These are phyloP conservation scores for Aphanomyces cochlioides DNA, from an alignment of 352 stramenopile species.

Conservation along the genomic window DNA sequence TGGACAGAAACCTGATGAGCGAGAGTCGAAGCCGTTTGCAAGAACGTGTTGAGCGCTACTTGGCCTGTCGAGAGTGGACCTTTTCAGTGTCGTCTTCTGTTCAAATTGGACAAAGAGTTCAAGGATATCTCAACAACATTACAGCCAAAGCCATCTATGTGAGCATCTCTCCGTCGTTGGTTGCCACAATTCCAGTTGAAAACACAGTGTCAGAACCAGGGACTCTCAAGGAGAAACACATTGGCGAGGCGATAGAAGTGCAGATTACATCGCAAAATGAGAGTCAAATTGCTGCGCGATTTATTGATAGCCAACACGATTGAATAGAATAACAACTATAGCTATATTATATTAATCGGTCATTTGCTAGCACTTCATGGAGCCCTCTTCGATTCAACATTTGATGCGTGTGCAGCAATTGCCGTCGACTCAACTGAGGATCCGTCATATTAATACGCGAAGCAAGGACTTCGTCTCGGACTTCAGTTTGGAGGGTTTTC, in stretches of 20 bases:
- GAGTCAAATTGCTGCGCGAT: not conserved
- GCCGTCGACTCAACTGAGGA: conserved; percentile 52
- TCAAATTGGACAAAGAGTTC: not conserved
- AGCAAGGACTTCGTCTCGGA: conserved; percentile 65
- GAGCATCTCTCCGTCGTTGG: not conserved
- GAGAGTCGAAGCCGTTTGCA: not conserved
- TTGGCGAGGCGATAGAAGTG: not conserved
- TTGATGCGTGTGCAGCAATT: conserved; percentile 74
- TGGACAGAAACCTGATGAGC: not conserved
- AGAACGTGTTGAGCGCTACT: not conserved
- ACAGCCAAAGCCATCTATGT: conserved; percentile 16
- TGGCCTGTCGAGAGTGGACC: conserved; percentile 5
- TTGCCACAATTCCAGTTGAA: not conserved
- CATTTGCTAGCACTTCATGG: conserved; percentile 42
- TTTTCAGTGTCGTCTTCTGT: not conserved
- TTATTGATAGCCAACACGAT: not conserved
- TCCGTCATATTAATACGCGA: conserved; percentile 62
- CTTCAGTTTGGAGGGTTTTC: conserved; percentile 60
- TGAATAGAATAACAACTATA: not conserved
- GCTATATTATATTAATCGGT: conserved; percentile 6
- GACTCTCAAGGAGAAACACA: not conserved
- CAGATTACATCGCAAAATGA: not conserved
- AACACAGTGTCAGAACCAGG: not conserved
- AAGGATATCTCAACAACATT: conserved; percentile 19
- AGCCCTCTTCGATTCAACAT: conserved; percentile 64